Base-by-base conservation (phyloP, 768 basidiomycete species). In the Leccinellum rugosiceps region DNA sequence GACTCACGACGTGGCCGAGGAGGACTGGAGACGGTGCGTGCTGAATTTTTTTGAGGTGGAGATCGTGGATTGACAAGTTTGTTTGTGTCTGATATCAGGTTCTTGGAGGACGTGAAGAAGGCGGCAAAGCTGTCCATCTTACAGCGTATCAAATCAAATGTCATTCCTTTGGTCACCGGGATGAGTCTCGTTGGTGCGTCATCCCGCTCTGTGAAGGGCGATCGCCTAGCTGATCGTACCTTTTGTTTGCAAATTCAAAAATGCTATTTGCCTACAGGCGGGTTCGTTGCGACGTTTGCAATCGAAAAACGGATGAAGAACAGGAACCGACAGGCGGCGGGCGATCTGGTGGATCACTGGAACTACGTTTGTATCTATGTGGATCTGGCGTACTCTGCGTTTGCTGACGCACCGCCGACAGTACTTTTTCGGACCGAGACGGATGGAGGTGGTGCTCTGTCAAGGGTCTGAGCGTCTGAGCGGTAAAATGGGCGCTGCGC, bases 401-500 rank as follows among this genome's bases (percentile, higher is more conserved):
- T 61, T 4, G 30, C 23, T 2, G 25, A 14, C 4, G 5, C 10
- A 34, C 47, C 17, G 1, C 6, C n/a, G 19, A 47, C 46, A 82
- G 81, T 72, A 76, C 68, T 82, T 81, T 71, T 82, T 82, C 56
- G 73, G 75, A 44, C 77, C 76, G 13, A 75, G 81, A 13, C 60
- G 66, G 57, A 73, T 82, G 60, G 74, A 80, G n/a, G 72, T 74
- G 30, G 68, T 75, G 55, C 71, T 82, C 0, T 65, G 70, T 23
- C 72, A 73, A 53, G 70, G 58, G 3, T 56, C 66, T 6, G 64
- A 72, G 52, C 64, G 72, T n/a, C 38, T 72, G 57, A 72, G 72
- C 2, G 72, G 72, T 0, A 52, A 52, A 11, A 0, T 63, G 6
- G 69, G 71, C 1, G 32, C 41, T 13, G 69, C 67, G 26, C 68